These are phyloP conservation scores for Rhizopus sp. DNA, from an alignment of 371 early-diverging fungal genomes.

Conservation along the genomic window DNA sequence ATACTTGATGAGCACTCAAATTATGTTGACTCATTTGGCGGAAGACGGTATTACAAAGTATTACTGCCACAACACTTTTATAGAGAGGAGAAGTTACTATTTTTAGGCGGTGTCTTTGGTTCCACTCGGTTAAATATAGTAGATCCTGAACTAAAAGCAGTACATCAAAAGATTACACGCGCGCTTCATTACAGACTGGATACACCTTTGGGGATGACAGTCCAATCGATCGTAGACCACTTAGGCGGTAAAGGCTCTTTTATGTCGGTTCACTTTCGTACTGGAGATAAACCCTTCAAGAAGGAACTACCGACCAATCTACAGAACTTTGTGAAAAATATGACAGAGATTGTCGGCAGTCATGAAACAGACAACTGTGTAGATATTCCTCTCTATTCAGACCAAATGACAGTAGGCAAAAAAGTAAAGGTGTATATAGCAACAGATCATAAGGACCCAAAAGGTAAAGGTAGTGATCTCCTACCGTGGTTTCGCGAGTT, in stretches of 20 bases:
- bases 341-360: slow-evolving; percentile 15
- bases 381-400: neutral
- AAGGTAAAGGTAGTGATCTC: slow-evolving; percentile 18
- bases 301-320: slow-evolving; percentile 24
- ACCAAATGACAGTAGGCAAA: neutral
- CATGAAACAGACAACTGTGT: neutral
- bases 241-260: slow-evolving; percentile 33
- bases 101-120: slow-evolving; percentile 45
- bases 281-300: slow-evolving; percentile 36
- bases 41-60: slow-evolving; percentile 36
- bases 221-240: slow-evolving; percentile 29
- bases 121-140: slow-evolving; percentile 34
- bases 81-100: slow-evolving; percentile 32
- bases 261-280: slow-evolving; percentile 44
- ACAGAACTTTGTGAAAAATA: slow-evolving; percentile 16
- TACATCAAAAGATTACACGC: slow-evolving; percentile 24
- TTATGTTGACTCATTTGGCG: slow-evolving; percentile 41
- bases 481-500: slow-evolving; percentile 37
- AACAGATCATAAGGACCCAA: slow-evolving; percentile 42
- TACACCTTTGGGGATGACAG: slow-evolving; percentile 37
- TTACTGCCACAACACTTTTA: slow-evolving; percentile 28
- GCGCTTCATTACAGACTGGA: slow-evolving; percentile 38
- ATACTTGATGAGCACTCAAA: slow-evolving; percentile 22
- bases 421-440: slow-evolving; percentile 32
- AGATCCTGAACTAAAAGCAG: slow-evolving; percentile 21